phyloP scores from a whole-genome alignment of 257 asterid genomes.

The Solanum tacnaense region DNA sequence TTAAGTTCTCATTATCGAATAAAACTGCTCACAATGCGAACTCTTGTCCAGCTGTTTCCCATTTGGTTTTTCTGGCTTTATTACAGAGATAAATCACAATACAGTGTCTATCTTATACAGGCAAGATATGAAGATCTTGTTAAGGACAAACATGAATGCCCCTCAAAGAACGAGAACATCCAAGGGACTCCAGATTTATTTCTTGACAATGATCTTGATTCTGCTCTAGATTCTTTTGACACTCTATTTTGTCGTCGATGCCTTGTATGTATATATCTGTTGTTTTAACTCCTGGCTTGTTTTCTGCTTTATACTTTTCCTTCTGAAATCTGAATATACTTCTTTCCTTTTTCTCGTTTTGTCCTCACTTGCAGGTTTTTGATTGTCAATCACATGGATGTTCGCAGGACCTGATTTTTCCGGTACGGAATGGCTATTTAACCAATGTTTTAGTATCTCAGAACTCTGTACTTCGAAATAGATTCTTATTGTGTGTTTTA shows the following conservation, averaged over 20 bases:
- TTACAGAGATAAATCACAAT: slow-evolving; percentile 59
- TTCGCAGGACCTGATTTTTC: slow-evolving; percentile 74
- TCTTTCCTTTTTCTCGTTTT: slow-evolving; percentile 7
- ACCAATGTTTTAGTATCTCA: neutral
- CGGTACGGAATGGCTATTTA: slow-evolving; percentile 28
- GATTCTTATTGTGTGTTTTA: neutral
- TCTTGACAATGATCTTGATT: slow-evolving; percentile 80
- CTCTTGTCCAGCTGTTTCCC: slow-evolving; percentile 66
- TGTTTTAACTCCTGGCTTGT: neutral
- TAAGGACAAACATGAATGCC: slow-evolving; percentile 25
- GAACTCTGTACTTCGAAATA: neutral
- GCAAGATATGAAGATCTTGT: slow-evolving; percentile 73
- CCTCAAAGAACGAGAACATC: slow-evolving; percentile 25
- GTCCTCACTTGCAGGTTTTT: slow-evolving; percentile 59
- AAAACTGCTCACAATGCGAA: slow-evolving; percentile 52
- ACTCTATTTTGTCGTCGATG: slow-evolving; percentile 93
- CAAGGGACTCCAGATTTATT: slow-evolving; percentile 53
- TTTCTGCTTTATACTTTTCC: neutral
- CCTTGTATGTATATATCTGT: slow-evolving; percentile 41
- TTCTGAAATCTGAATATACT: neutral
- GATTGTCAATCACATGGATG: slow-evolving; percentile 95
- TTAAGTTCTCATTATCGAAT: slow-evolving; percentile 14
- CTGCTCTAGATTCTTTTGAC: slow-evolving; percentile 91
- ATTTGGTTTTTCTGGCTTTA: slow-evolving; percentile 37
- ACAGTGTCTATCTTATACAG: slow-evolving; percentile 74